Evolutionary conservation across 2,329 filamentous ascomycete genomes (phyloP).

Genomic region (Apiospora arundinis): DNA sequence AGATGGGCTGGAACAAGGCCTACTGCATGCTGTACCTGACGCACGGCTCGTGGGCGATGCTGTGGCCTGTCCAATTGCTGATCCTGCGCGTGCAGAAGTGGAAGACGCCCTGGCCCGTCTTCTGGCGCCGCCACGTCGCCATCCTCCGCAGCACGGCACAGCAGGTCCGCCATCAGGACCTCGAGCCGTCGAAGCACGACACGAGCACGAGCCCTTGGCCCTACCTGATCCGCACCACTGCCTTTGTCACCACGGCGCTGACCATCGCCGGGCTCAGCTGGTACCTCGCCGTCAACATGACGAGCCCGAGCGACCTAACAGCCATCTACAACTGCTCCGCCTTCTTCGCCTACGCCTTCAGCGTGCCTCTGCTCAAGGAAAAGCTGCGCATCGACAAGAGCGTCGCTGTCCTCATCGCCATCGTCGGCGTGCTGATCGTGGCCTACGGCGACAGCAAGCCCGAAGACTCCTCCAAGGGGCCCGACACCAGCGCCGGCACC

Average conservation of each 20-base stretch:
- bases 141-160: slow-evolving; percentile 63
- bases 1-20: slow-evolving; percentile 95
- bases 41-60: slow-evolving; percentile 88
- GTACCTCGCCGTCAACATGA: slow-evolving; percentile 95
- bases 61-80: slow-evolving; percentile 86
- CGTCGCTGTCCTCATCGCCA: slow-evolving; percentile 84
- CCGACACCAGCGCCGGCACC: slow-evolving; percentile 59
- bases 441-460: slow-evolving; percentile 81
- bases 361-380: slow-evolving; percentile 86
- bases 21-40: slow-evolving; percentile 99
- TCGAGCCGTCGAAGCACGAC: slow-evolving; percentile 64
- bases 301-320: slow-evolving; percentile 90
- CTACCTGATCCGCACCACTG: slow-evolving; percentile 82
- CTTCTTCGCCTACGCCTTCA: slow-evolving; percentile 98
- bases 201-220: slow-evolving; percentile 52
- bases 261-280: slow-evolving; percentile 92
- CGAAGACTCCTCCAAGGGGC: slow-evolving; percentile 54
- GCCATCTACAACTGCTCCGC: slow-evolving; percentile 99
- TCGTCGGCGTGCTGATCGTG: slow-evolving; percentile 89
- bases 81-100: slow-evolving; percentile 82
- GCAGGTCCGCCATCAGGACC: slow-evolving; percentile 83
- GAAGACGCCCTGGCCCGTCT: slow-evolving; percentile 78
- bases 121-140: slow-evolving; percentile 74
- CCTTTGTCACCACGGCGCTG: slow-evolving; percentile 81
- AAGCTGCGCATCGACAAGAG: slow-evolving; percentile 85